A percentile compares a stretch with the other conserved stretches of the same genome.
phyloP scores from a whole-genome alignment of 2,329 filamentous ascomycete species.

The Exophiala aquamarina region DNA sequence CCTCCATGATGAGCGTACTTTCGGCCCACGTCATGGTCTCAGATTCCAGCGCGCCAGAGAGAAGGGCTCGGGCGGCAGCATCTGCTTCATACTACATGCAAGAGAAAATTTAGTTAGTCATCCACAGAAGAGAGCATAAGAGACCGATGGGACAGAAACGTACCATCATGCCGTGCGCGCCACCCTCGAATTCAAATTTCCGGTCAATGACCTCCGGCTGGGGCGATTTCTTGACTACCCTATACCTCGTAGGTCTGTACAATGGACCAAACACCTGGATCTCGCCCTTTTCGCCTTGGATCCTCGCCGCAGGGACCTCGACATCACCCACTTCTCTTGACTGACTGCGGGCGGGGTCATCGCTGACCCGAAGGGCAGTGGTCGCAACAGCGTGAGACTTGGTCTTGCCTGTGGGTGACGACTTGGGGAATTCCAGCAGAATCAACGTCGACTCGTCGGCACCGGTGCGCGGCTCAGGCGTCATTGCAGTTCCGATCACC shows the following conservation, averaged over 20 bases:
- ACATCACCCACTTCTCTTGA: conserved; percentile 18
- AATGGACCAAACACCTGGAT: conserved; percentile 31
- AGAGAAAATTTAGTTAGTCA: neutral
- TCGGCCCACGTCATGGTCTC: conserved; percentile 78
- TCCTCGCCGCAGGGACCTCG: conserved; percentile 29
- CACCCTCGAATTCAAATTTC: conserved; percentile 22
- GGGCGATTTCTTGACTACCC: conserved; percentile 70
- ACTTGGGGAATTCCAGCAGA: conserved; percentile 27
- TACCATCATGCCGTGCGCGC: conserved; percentile 25
- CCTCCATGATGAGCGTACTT: conserved; percentile 82
- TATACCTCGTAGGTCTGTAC: conserved; percentile 53
- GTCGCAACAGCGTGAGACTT: conserved; percentile 56
- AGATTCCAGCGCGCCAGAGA: conserved; percentile 70
- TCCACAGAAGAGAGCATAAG: no score
- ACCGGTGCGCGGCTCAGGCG: conserved; percentile 26
- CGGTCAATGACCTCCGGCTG: conserved; percentile 33
- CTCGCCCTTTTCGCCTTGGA: conserved; percentile 31
- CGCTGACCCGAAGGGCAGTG: conserved; percentile 30
- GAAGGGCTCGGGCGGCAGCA: conserved; percentile 19
- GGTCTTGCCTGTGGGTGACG: conserved; percentile 33
- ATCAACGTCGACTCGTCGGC: conserved; percentile 34
- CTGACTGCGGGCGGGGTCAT: conserved; percentile 22
- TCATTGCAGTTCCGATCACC: conserved; percentile 54
- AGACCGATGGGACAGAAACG: neutral
- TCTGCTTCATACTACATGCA: conserved; percentile 22